Evolutionary conservation across 2,329 filamentous ascomycete species (phyloP).

Genomic region (Diplodia scrobiculata): DNA sequence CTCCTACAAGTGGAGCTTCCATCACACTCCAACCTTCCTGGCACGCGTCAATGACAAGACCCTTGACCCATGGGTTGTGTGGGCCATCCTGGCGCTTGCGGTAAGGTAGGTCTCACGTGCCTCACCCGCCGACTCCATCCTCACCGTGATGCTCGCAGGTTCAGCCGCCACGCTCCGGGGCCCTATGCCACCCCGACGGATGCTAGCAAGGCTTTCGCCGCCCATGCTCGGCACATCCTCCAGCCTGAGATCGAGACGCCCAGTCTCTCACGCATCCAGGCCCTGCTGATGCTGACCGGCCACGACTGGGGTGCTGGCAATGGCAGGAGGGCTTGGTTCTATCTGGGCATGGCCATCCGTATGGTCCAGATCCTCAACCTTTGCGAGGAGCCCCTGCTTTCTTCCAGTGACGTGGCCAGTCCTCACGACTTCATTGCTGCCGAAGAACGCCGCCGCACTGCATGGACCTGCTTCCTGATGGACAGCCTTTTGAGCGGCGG

Average conservation of each 20-base stretch:
- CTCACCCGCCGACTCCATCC: slow-evolving; percentile 2
- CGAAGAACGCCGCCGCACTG: slow-evolving; percentile 45
- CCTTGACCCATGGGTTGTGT: slow-evolving; percentile 45
- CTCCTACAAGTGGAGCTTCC: slow-evolving; percentile 49
- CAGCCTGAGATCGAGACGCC: slow-evolving; percentile 46
- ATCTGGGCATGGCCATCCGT: slow-evolving; percentile 47
- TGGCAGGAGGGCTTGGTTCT: slow-evolving; percentile 46
- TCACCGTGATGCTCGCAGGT: slow-evolving; percentile 35
- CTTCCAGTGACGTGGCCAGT: slow-evolving; percentile 40
- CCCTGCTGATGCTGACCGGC: slow-evolving; percentile 49
- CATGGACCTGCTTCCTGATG: slow-evolving; percentile 50
- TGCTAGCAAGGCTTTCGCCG: slow-evolving; percentile 48
- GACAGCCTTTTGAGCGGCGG: slow-evolving; percentile 48
- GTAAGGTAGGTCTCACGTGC: slow-evolving; percentile 39
- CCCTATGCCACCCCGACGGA: slow-evolving; percentile 44
- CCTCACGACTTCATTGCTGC: slow-evolving; percentile 48
- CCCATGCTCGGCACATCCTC: slow-evolving; percentile 46
- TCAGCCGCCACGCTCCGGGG: slow-evolving; percentile 43
- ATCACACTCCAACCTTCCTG: slow-evolving; percentile 47
- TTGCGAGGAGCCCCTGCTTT: slow-evolving; percentile 41
- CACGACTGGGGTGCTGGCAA: slow-evolving; percentile 53
- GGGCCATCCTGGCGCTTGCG: slow-evolving; percentile 48
- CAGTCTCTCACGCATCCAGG: slow-evolving; percentile 45
- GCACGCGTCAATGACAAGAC: slow-evolving; percentile 44
- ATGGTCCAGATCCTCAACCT: slow-evolving; percentile 48